These are phyloP conservation scores for Naegleria fowleri DNA, from an alignment of 208 protist species.

Conservation along the genomic window DNA sequence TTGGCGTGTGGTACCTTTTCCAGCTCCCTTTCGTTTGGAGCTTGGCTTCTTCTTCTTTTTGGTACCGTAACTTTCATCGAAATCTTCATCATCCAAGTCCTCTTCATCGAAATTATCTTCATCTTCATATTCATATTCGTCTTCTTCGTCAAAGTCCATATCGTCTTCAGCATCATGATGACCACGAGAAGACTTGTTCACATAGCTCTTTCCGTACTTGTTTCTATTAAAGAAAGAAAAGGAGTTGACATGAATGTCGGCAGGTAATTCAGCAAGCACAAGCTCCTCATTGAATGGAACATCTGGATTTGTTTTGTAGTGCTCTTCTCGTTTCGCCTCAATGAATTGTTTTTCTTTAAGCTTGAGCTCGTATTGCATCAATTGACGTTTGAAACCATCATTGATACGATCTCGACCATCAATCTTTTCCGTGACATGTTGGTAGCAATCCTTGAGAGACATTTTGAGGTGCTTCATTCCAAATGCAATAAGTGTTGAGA, in stretches of 20 bases:
- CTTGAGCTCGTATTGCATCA: constrained; percentile 15
- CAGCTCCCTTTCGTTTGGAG: not conserved
- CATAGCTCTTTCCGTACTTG: not conserved
- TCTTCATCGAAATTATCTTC: not conserved
- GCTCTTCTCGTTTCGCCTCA: not conserved
- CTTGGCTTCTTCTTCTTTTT: not conserved
- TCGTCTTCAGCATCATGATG: not conserved
- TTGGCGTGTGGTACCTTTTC: not conserved
- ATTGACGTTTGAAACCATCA: constrained; percentile 20
- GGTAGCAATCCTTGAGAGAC: not conserved
- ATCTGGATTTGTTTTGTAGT: not conserved
- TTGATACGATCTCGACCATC: not conserved
- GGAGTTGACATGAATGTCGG: not conserved
- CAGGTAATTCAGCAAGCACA: not conserved
- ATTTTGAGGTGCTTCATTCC: not conserved
- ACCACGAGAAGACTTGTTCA: not conserved
- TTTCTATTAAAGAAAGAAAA: not conserved
- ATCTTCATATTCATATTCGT: not conserved
- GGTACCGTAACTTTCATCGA: not conserved
- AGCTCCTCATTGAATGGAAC: not conserved
- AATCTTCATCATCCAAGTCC: not conserved
- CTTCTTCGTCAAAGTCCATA: not conserved
- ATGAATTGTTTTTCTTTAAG: not conserved
- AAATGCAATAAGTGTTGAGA: constrained; percentile 1
- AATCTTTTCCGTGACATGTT: not conserved